Conservation (phyloP, 1,139 yeast genomes). For the Pichia cactophila region DNA sequence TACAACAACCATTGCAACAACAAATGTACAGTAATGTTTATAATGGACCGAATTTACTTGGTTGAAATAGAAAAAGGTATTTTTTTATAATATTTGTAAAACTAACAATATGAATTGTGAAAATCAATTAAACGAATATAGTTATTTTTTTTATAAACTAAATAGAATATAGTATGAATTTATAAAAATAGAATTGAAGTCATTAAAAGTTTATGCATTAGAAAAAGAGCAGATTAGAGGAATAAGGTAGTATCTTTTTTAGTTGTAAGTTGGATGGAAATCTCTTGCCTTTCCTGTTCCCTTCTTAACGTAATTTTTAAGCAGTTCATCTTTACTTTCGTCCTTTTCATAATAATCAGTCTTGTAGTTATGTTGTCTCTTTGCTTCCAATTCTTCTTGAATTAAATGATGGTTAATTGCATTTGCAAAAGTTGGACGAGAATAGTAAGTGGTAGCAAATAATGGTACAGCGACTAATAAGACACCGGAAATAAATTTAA, state of each 20-base stretch:
- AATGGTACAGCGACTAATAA: conserved; percentile 26
- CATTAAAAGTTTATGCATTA: background rate
- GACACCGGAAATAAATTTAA: conserved; percentile 24
- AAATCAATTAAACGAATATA: background rate
- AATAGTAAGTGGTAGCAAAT: conserved; percentile 19
- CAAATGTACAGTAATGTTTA: conserved; percentile 9
- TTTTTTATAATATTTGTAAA: background rate
- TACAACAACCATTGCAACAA: conserved; percentile 6
- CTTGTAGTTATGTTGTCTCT: conserved; percentile 21
- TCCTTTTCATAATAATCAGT: conserved; percentile 22
- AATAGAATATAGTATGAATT: background rate
- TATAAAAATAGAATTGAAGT: background rate
- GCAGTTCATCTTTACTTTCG: conserved; percentile 18
- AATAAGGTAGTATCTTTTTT: background rate
- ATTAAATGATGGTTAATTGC: conserved; percentile 26
- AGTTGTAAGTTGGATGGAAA: conserved; percentile 10
- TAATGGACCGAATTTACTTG: conserved; percentile 15
- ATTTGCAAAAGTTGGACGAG: conserved; percentile 29
- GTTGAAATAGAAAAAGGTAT: background rate
- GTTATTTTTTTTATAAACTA: background rate
- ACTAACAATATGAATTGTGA: background rate
- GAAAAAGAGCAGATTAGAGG: background rate
- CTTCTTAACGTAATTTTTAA: conserved; percentile 19
- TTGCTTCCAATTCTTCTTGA: conserved; percentile 26
- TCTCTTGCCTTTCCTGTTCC: conserved; percentile 27